Percentiles rank a stretch among this genome's conserved stretches.
These are phyloP conservation scores for Curvularia lunata DNA, from an alignment of 2,329 filamentous ascomycete species.

Conservation along the genomic window DNA sequence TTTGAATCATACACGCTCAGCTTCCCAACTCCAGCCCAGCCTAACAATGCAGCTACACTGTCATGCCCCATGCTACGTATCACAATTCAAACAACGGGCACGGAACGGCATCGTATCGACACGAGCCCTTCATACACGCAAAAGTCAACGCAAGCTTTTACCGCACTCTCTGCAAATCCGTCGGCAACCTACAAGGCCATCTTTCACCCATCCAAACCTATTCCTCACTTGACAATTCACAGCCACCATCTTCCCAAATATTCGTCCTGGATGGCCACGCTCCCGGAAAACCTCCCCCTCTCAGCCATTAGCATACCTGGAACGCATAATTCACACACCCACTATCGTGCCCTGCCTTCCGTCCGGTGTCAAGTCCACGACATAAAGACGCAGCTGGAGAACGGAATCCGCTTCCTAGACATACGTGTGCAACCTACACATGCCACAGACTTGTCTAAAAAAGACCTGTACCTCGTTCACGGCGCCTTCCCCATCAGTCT, in stretches of 20 bases:
- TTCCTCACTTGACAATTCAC: slow-evolving; percentile 41
- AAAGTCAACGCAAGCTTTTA: slow-evolving; percentile 47
- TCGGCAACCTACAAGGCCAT: slow-evolving; percentile 52
- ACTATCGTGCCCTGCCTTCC: slow-evolving; percentile 82
- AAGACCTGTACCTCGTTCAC: slow-evolving; percentile 83
- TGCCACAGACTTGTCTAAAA: slow-evolving; percentile 63
- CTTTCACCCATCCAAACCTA: slow-evolving; percentile 55
- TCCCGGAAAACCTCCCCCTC: slow-evolving; percentile 74
- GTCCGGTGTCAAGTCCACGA: slow-evolving; percentile 89
- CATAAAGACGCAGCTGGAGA: slow-evolving; percentile 77
- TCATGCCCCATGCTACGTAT: slow-evolving; percentile 71
- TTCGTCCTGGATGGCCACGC: slow-evolving; percentile 82
- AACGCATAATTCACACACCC: slow-evolving; percentile 92
- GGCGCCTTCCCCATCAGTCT: slow-evolving; percentile 87
- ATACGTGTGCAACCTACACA: slow-evolving; percentile 76
- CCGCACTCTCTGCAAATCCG: slow-evolving; percentile 49
- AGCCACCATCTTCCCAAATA: slow-evolving; percentile 53
- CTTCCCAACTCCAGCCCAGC: slow-evolving; percentile 50
- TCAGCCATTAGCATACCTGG: slow-evolving; percentile 88
- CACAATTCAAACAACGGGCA: slow-evolving; percentile 68
- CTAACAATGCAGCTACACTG: slow-evolving; percentile 1
- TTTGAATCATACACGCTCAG: slow-evolving; percentile 71
- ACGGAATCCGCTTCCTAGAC: slow-evolving; percentile 94
- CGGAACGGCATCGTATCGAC: slow-evolving; percentile 74
- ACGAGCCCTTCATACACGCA: slow-evolving; percentile 62